Percentiles rank a stretch among this genome's conserved stretches.
Evolutionary conservation across 331 rosid species (phyloP).

Genomic region (Acacia concinna): DNA sequence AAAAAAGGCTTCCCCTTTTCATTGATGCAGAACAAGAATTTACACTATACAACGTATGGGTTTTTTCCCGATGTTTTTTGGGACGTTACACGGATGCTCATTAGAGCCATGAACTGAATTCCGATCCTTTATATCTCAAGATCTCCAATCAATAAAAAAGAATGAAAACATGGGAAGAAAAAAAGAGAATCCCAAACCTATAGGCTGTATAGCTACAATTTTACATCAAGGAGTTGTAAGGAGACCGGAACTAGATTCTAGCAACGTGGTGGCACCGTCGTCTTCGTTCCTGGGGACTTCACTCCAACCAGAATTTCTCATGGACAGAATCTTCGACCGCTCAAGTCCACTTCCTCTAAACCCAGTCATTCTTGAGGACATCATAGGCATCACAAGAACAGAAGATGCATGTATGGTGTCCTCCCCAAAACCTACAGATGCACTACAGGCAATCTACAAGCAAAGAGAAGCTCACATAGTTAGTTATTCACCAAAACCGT

Average conservation of each 20-base stretch:
- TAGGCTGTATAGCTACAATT: slow-evolving; percentile 25
- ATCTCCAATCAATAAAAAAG: slow-evolving; percentile 14
- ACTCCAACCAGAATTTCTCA: slow-evolving; percentile 52
- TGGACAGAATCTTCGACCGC: slow-evolving; percentile 32
- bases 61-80: background rate
- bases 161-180: background rate
- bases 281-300: slow-evolving; percentile 60
- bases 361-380: slow-evolving; percentile 90
- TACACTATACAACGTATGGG: slow-evolving; percentile 13
- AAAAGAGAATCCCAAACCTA: background rate
- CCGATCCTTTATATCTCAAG: background rate
- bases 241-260: slow-evolving; percentile 20
- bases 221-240: slow-evolving; percentile 31
- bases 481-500: slow-evolving; percentile 13
- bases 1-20: background rate
- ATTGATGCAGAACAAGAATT: slow-evolving; percentile 9
- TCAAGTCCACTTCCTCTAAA: slow-evolving; percentile 80
- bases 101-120: slow-evolving; percentile 3
- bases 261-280: slow-evolving; percentile 42
- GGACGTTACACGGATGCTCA: background rate
- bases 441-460: slow-evolving; percentile 66
- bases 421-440: slow-evolving; percentile 84
- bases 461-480: slow-evolving; percentile 14
- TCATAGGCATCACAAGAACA: slow-evolving; percentile 94
- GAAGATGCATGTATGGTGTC: slow-evolving; percentile 85